Conservation (phyloP, 2,329 filamentous ascomycete genomes). For the Talaromyces sp. region DNA sequence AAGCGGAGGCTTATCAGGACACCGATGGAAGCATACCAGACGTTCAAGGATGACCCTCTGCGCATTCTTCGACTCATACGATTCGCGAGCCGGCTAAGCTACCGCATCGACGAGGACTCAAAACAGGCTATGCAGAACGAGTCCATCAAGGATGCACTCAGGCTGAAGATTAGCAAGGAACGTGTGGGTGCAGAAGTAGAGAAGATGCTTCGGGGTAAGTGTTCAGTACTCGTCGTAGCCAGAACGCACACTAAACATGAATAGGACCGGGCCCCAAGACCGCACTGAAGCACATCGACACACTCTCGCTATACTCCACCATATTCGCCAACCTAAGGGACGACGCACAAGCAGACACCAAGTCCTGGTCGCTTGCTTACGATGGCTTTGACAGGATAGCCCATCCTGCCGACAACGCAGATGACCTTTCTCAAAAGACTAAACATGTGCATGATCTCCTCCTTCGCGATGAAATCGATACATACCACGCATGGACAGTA, state of each 20-base stretch:
- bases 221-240: not conserved
- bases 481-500: slow-evolving; percentile 72
- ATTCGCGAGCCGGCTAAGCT: slow-evolving; percentile 80
- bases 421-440: slow-evolving; percentile 40
- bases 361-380: slow-evolving; percentile 61
- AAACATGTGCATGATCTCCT: slow-evolving; percentile 44
- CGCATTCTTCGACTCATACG: slow-evolving; percentile 80
- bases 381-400: slow-evolving; percentile 54
- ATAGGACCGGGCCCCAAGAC: slow-evolving; percentile 34
- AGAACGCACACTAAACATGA: not conserved
- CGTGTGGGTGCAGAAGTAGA: slow-evolving; percentile 80
- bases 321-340: slow-evolving; percentile 41
- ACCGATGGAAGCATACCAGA: slow-evolving; percentile 80
- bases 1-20: slow-evolving; percentile 68
- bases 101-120: slow-evolving; percentile 67
- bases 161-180: slow-evolving; percentile 85
- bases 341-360: slow-evolving; percentile 52
- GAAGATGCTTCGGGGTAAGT: slow-evolving; percentile 76
- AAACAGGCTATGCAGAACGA: slow-evolving; percentile 69
- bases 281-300: slow-evolving; percentile 35
- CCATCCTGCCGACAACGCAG: slow-evolving; percentile 29
- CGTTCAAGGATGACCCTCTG: slow-evolving; percentile 89
- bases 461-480: slow-evolving; percentile 58
- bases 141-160: slow-evolving; percentile 75
- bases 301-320: slow-evolving; percentile 32